Percentiles rank a stretch among this genome's conserved stretches.
These are phyloP conservation scores for Cryptococcus jaspeensis DNA, from an alignment of 1,284 basidiomycete genomes.

Conservation along the genomic window DNA sequence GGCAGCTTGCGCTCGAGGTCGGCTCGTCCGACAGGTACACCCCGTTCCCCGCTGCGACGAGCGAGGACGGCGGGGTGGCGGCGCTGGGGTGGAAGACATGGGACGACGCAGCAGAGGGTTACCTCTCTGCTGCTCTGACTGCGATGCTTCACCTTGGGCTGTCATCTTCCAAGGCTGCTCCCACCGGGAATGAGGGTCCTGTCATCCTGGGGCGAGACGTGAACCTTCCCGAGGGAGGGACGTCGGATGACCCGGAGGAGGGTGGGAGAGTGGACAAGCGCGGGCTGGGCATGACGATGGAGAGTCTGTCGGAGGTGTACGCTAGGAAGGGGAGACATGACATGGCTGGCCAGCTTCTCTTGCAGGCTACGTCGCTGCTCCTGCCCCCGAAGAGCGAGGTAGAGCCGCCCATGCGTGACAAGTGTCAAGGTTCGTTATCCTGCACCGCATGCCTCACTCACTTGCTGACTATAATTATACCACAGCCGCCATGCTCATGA, in stretches of 20 bases:
- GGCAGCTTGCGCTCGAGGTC: constrained; percentile 32
- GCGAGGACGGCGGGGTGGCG: not conserved
- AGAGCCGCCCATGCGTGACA: constrained; percentile 31
- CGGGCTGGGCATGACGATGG: constrained; percentile 51
- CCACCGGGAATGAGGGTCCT: constrained; percentile 5
- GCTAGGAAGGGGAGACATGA: constrained; percentile 41
- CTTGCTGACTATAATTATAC: no score
- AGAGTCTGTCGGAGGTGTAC: constrained; percentile 48
- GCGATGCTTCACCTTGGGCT: constrained; percentile 44
- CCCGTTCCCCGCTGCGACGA: constrained; percentile 12
- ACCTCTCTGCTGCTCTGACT: constrained; percentile 37
- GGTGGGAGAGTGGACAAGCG: constrained; percentile 42
- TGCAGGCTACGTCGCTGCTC: constrained; percentile 47
- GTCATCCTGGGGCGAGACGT: constrained; percentile 45
- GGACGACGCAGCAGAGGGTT: constrained; percentile 38
- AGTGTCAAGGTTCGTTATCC: constrained; percentile 44
- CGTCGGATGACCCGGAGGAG: constrained; percentile 11
- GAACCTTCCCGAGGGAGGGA: constrained; percentile 18
- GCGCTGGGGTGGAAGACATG: constrained; percentile 16
- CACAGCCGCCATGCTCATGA: constrained; percentile 39
- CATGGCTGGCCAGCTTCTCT: constrained; percentile 42
- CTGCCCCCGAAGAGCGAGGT: constrained; percentile 35
- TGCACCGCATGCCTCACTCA: not conserved
- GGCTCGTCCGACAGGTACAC: constrained; percentile 11
- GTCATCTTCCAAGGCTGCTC: not conserved